Conservation (phyloP, 352 stramenopile species). For the Halophytophthora polymorphica region DNA sequence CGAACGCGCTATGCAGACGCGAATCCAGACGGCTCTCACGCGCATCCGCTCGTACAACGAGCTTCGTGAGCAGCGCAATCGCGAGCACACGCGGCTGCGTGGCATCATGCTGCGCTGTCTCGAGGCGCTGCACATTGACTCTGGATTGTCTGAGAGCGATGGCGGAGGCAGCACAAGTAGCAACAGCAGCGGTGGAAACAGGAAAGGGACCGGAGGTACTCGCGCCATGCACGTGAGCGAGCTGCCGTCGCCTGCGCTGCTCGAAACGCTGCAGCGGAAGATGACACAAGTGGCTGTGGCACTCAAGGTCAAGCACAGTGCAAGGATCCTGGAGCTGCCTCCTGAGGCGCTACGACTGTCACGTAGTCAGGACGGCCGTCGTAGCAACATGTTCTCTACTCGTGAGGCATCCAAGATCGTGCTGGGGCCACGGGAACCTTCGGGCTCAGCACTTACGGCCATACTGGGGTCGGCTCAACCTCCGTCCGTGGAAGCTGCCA, state of each 20-base stretch:
- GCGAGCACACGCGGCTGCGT: constrained; percentile 41
- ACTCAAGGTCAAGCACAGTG: constrained; percentile 50
- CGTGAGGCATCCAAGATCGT: constrained; percentile 54
- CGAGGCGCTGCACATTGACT: constrained; percentile 45
- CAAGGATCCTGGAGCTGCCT: constrained; percentile 20
- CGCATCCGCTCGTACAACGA: constrained; percentile 51
- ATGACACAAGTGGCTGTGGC: constrained; percentile 62
- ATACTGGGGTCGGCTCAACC: constrained; percentile 50
- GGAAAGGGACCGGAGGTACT: neutral
- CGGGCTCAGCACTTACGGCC: constrained; percentile 37
- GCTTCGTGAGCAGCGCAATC: constrained; percentile 46
- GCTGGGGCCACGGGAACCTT: constrained; percentile 46
- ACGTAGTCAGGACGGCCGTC: constrained; percentile 19
- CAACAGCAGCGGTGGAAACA: neutral
- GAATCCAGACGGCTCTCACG: constrained; percentile 16
- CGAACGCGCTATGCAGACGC: constrained; percentile 37
- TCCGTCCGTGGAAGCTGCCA: constrained; percentile 44
- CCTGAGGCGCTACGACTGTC: constrained; percentile 22
- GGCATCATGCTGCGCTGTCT: constrained; percentile 61
- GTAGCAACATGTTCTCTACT: constrained; percentile 56
- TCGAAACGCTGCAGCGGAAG: constrained; percentile 63
- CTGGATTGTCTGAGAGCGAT: constrained; percentile 4
- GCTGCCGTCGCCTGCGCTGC: constrained; percentile 34
- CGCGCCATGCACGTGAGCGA: constrained; percentile 45
- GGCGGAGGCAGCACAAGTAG: neutral